Evolutionary conservation across 129 eudicot genomes (phyloP), one percentile per base, ranked within the genome.

Genomic region (Lactuca sativa): DNA sequence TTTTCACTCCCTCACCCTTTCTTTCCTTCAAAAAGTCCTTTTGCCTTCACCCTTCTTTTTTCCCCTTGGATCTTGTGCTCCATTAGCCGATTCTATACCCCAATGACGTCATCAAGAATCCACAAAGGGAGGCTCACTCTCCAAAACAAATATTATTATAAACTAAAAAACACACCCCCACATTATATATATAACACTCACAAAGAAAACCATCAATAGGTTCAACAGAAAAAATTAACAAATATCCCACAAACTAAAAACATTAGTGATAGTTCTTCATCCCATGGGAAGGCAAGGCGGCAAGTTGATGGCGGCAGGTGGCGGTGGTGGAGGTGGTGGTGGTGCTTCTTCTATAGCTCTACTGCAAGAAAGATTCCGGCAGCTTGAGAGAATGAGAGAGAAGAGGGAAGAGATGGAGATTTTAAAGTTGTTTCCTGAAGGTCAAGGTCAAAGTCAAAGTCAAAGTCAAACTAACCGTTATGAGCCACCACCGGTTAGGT

Each of bases 311-410:
- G 86, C 75, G 44, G 73, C 64, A 71, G 64, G 71, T 10, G 59
- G 72, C 5, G 71, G 64, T 15, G 69, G 66, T 4, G 55, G 40
- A 9, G 44, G 65, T 15, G 59, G 67, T 1, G 73, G 70, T 52
- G 78, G 84, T 65, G 53, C 72, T 34, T 77, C 86, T 3, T 82
- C 91, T 36, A 77, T 86, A 4, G 80, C 80, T 37, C 80, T 82
- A 13, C 65, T 86, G 57, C 88, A 86, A 72, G 91, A 86, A 80
- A 74, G 91, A 73, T 86, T 86, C 63, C 64, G 78, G 65, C 83
- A 80, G 75, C 72, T 86, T 56, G 71, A 86, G 56, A 82, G 72
- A 66, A 74, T 77, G 82, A 86, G 72, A 54, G 88, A 82, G 16
- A 86, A 70, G 72, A 74, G 91, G 64, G 74, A 67, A 73, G 80